Conservation (phyloP, 441 rosid genomes). For the Rhodomyrtus psidioides region DNA sequence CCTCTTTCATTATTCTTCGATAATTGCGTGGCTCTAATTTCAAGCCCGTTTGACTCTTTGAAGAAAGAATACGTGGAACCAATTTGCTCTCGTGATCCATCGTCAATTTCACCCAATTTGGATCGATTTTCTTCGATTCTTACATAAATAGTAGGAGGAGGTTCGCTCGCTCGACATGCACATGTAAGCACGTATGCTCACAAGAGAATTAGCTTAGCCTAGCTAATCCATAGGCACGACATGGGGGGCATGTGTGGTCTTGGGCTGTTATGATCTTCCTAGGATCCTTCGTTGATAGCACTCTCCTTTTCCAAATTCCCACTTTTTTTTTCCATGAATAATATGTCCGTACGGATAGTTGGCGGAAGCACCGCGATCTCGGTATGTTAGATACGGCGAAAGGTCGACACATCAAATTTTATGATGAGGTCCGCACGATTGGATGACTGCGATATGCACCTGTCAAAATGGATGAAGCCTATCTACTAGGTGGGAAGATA, state of each 20-base stretch:
- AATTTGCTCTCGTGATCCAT: background rate
- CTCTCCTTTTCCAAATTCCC: background rate
- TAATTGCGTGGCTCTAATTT: background rate
- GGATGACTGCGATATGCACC: too few species aligned
- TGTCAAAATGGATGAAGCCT: accelerated
- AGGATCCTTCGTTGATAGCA: background rate
- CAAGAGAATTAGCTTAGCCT: background rate
- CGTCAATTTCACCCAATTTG: background rate
- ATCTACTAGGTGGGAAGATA: background rate
- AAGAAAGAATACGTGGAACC: background rate
- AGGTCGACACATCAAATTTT: background rate
- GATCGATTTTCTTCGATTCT: background rate
- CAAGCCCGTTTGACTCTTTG: background rate
- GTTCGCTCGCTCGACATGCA: background rate
- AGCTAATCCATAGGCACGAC: background rate
- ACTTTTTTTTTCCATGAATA: background rate
- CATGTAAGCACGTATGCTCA: background rate
- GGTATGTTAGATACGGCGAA: background rate
- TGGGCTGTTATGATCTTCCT: background rate
- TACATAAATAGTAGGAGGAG: background rate
- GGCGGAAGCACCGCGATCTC: background rate
- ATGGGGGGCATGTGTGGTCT: background rate
- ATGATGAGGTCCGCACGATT: too few species aligned
- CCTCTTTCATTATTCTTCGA: background rate
- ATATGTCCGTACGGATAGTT: background rate